These are phyloP conservation scores for Draba incana DNA, from an alignment of 345 rosid genomes.

Conservation along the genomic window DNA sequence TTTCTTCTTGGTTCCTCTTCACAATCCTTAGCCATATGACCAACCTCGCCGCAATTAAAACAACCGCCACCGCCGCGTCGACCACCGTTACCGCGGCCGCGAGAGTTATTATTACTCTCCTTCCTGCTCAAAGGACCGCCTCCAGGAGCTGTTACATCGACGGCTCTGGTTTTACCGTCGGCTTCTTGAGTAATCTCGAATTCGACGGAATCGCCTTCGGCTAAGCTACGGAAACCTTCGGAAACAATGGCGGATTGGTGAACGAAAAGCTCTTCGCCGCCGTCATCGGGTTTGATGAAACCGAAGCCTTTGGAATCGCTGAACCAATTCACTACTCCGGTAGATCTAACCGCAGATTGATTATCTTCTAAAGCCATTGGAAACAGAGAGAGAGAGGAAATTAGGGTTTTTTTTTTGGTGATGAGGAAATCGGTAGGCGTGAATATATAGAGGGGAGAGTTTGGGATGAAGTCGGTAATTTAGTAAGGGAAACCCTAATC, in stretches of 20 bases:
- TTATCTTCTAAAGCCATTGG: slow-evolving; percentile 41
- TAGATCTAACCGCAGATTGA: slow-evolving; percentile 47
- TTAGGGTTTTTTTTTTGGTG: neutral
- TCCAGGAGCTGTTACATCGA: slow-evolving; percentile 51
- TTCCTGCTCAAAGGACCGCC: slow-evolving; percentile 42
- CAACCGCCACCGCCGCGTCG: slow-evolving; percentile 42
- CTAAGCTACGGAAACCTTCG: slow-evolving; percentile 57
- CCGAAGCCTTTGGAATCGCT: slow-evolving; percentile 62
- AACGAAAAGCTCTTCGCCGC: slow-evolving; percentile 65
- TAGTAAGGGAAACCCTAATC: slow-evolving; percentile 22
- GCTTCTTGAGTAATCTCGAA: slow-evolving; percentile 41
- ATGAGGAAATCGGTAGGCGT: neutral
- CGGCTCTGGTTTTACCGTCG: slow-evolving; percentile 50
- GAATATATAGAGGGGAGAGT: neutral
- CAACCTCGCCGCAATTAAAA: slow-evolving; percentile 39
- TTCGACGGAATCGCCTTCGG: slow-evolving; percentile 52
- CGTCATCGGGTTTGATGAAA: slow-evolving; percentile 68
- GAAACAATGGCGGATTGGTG: slow-evolving; percentile 70
- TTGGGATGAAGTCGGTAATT: neutral
- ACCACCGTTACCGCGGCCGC: slow-evolving; percentile 23
- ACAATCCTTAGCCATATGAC: slow-evolving; percentile 49
- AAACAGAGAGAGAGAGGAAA: neutral
- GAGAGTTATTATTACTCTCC: slow-evolving; percentile 22
- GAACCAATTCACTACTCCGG: slow-evolving; percentile 67
- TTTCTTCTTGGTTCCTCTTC: neutral